phyloP scores from a whole-genome alignment of 306 rosid species.

The Rubus parviflorus region DNA sequence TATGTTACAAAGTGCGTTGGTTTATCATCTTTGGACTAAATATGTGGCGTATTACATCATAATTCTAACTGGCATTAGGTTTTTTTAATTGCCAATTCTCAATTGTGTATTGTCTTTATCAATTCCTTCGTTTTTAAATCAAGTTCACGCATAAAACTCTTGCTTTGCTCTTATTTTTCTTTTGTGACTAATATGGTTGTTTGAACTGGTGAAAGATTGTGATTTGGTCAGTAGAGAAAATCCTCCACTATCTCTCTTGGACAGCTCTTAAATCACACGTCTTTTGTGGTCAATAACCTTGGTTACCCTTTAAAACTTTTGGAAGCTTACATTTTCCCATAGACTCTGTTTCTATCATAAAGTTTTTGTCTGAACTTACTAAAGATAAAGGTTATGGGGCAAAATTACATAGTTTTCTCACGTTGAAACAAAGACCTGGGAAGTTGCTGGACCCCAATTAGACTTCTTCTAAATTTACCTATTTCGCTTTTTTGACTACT shows the following conservation, averaged over 20 bases:
- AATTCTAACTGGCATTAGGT: background rate
- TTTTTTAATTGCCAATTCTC: background rate
- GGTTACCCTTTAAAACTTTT: background rate
- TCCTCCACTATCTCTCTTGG: background rate
- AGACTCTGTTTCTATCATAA: background rate
- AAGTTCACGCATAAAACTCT: background rate
- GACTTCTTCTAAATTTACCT: background rate
- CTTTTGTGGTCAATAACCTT: background rate
- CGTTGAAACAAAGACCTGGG: background rate
- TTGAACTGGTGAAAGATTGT: background rate
- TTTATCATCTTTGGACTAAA: background rate
- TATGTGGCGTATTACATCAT: too few species aligned
- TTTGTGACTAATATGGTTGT: background rate
- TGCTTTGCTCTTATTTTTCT: background rate
- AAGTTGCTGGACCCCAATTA: background rate
- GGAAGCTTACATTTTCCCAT: background rate
- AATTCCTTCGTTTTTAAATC: background rate
- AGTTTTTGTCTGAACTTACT: background rate
- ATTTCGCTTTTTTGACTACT: background rate
- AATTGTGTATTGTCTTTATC: background rate
- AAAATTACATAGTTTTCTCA: background rate
- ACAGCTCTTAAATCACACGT: background rate
- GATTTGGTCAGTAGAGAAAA: background rate
- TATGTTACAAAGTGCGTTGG: background rate
- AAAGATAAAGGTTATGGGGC: background rate